Evolutionary conservation across 768 basidiomycete genomes (phyloP).

Genomic region (Coprinopsis sp.): DNA sequence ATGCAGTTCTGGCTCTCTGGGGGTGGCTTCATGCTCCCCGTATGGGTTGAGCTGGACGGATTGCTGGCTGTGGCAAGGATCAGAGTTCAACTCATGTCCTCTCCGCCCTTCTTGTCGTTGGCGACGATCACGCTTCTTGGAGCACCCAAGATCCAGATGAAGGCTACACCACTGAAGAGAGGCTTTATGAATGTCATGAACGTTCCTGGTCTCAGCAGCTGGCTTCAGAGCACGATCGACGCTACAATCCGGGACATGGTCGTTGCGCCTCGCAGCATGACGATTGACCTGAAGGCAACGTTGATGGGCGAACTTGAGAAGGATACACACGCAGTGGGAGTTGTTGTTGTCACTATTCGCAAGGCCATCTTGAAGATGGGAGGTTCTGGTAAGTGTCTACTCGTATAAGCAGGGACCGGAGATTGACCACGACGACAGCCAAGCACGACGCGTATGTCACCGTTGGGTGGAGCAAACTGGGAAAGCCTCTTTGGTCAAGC

Average conservation of each 20-base stretch:
- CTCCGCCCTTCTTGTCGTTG: constrained; percentile 52
- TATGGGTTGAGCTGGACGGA: constrained; percentile 71
- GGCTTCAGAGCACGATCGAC: constrained; percentile 65
- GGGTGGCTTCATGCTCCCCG: constrained; percentile 41
- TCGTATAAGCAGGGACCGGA: neutral
- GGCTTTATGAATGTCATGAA: constrained; percentile 76
- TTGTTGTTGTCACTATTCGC: constrained; percentile 62
- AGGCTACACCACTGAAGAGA: constrained; percentile 59
- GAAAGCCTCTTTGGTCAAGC: constrained; percentile 66
- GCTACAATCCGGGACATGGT: constrained; percentile 49
- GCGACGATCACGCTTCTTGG: constrained; percentile 64
- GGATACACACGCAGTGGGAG: constrained; percentile 62
- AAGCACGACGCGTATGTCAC: constrained; percentile 56
- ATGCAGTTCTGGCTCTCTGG: constrained; percentile 61
- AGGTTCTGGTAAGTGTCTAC: neutral
- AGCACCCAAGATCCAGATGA: constrained; percentile 59
- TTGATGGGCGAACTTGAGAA: constrained; percentile 55
- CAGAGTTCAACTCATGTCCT: constrained; percentile 69
- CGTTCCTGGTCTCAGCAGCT: constrained; percentile 62
- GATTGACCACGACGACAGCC: constrained; percentile 14
- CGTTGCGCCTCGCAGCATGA: constrained; percentile 69
- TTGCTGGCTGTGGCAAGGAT: constrained; percentile 59
- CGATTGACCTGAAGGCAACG: constrained; percentile 61
- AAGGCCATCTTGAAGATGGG: constrained; percentile 46
- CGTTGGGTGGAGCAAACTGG: constrained; percentile 58